These are phyloP conservation scores for Stagonosporopsis chrysanthemi DNA, from an alignment of 2,329 filamentous ascomycete genomes.

Conservation along the genomic window DNA sequence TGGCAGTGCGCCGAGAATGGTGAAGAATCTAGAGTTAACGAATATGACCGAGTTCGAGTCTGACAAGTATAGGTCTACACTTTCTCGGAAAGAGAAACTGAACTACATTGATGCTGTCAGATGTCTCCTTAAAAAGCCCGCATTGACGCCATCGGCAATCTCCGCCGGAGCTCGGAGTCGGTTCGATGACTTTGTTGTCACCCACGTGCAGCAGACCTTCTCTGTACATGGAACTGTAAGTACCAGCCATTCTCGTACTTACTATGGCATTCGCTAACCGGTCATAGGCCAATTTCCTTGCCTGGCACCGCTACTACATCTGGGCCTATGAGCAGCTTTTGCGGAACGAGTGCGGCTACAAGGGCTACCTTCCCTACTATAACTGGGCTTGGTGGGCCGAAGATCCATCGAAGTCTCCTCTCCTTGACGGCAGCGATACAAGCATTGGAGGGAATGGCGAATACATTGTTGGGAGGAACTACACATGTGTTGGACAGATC, in stretches of 20 bases:
- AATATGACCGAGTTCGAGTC: neutral
- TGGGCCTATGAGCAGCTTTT: slow-evolving; percentile 54
- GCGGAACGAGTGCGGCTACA: slow-evolving; percentile 53
- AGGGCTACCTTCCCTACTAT: slow-evolving; percentile 57
- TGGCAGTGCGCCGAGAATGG: slow-evolving; percentile 55
- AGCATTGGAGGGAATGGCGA: slow-evolving; percentile 57
- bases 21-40: slow-evolving; percentile 16
- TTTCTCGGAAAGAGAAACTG: slow-evolving; percentile 30
- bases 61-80: slow-evolving; percentile 26
- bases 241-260: neutral
- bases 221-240: slow-evolving; percentile 40
- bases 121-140: slow-evolving; percentile 34
- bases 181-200: slow-evolving; percentile 44
- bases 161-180: slow-evolving; percentile 37
- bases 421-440: slow-evolving; percentile 64
- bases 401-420: slow-evolving; percentile 56
- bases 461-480: slow-evolving; percentile 37
- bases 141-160: slow-evolving; percentile 27
- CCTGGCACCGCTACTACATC: slow-evolving; percentile 54
- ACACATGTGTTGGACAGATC: slow-evolving; percentile 37
- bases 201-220: slow-evolving; percentile 42
- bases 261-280: neutral
- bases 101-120: slow-evolving; percentile 42
- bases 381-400: slow-evolving; percentile 60
- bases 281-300: slow-evolving; percentile 42